Conservation (phyloP, 176 grass and related monocot genomes). For the Oryza meridionalis region DNA sequence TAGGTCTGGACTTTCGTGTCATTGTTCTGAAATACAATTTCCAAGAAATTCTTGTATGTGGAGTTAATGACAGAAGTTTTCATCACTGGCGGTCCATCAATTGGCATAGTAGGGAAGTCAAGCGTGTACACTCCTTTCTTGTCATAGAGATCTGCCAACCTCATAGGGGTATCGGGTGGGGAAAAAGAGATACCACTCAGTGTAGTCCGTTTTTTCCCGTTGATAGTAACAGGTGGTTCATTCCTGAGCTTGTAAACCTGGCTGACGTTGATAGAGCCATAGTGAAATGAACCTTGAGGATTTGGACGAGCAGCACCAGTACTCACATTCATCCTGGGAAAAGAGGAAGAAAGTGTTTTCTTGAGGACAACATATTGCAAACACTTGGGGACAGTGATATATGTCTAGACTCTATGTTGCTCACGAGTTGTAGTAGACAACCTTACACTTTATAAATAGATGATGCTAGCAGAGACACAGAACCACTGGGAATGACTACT, state of each 20-base stretch:
- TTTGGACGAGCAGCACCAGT: conserved; percentile 93
- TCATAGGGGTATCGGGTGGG: conserved; percentile 73
- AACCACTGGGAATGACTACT: not conserved
- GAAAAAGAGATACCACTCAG: conserved; percentile 81
- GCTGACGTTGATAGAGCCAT: conserved; percentile 85
- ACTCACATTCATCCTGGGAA: conserved; percentile 76
- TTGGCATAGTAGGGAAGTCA: conserved; percentile 82
- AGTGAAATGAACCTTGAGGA: conserved; percentile 96
- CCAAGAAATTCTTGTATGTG: conserved; percentile 87
- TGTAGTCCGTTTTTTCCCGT: conserved; percentile 72
- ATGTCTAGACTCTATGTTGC: no score
- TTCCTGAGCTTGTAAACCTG: conserved; percentile 86
- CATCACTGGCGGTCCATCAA: conserved; percentile 50
- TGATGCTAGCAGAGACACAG: not conserved
- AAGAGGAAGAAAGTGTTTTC: not conserved
- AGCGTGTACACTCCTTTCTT: conserved; percentile 73
- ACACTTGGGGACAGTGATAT: no score
- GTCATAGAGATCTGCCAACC: conserved; percentile 72
- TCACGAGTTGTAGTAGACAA: no score
- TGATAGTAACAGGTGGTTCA: conserved; percentile 58
- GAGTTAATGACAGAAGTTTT: conserved; percentile 75
- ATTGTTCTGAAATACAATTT: conserved; percentile 98
- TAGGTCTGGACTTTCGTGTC: conserved; percentile 83
- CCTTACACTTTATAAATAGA: not conserved
- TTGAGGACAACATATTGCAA: no score